Base-by-base conservation (phyloP, 2,329 filamentous ascomycete genomes). In the Microdochium trichocladiopsis region DNA sequence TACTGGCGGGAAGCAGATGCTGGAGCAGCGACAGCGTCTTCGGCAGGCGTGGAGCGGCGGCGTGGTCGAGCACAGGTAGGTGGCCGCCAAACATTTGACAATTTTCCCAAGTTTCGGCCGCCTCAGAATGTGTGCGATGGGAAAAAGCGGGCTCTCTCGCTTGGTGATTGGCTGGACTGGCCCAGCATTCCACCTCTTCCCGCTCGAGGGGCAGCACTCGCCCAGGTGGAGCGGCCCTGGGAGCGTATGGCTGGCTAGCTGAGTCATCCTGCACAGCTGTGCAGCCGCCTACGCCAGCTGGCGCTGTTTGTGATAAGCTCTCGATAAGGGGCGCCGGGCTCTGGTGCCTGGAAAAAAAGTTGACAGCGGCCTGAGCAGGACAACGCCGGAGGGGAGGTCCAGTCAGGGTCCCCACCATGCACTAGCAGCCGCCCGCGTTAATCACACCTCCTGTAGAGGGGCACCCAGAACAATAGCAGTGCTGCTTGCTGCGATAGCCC, bases 301-400 rank as follows among this genome's bases (percentile, higher is more conserved):
- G 41, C 41, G 41, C 41, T 45, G n/a, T 6, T 18, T 18, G 22
- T 18, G 41, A 45, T 45, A 45, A 45, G 41, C 4, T 9, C 21
- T 9, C 21, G 41, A 45, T 45, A 45, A 45, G n/a, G 9, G 18
- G 18, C n/a, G 14, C 10, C 36, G n/a, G n/a, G 9, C 41, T 45
- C 22, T 45, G 41, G 41, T 45, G 41, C 41, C 41, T 45, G 41
- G 41, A 45, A 45, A 45, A 41, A 45, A 45, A 45, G 41, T 45
- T 45, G 41, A 18, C 41, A 3, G 41, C 41, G 21, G 41, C 14
- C 18, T 45, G 14, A 45, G 41, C 41, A 21, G n/a, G 41, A 18
- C 41, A 23, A 18, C 36, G 18, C 41, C 6, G 41, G 21, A 23
- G 11, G n/a, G 36, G 22, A 18, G 18, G 14, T 18, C 41, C 41